phyloP scores from a whole-genome alignment of 2,329 filamentous ascomycete species.

The Golovinomyces cichoracearum region DNA sequence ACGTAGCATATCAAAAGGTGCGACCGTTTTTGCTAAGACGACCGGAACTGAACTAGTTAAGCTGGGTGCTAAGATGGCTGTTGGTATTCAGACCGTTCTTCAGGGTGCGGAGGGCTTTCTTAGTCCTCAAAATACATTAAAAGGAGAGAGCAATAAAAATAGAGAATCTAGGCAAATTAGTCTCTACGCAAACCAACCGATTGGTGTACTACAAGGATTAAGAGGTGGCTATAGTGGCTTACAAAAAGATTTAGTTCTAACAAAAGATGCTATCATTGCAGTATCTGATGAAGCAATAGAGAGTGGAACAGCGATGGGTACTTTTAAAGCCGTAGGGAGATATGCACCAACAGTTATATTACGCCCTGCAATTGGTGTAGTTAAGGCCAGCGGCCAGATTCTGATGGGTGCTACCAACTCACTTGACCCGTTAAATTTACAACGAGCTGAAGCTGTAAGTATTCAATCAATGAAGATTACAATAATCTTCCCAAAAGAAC shows the following conservation, averaged over 20 bases:
- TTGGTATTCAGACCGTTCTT: conserved; percentile 81
- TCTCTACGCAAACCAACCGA: conserved; percentile 79
- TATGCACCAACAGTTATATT: conserved; percentile 84
- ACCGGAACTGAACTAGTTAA: conserved; percentile 89
- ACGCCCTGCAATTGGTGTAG: conserved; percentile 68
- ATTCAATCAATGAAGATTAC: neutral
- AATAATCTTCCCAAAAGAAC: neutral
- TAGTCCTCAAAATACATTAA: conserved; percentile 13
- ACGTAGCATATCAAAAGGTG: conserved; percentile 75
- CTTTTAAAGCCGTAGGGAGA: conserved; percentile 50
- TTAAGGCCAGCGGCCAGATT: conserved; percentile 67
- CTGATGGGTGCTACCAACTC: conserved; percentile 80
- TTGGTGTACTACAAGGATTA: conserved; percentile 66
- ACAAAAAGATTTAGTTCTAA: conserved; percentile 62
- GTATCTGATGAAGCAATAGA: conserved; percentile 82
- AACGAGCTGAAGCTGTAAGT: conserved; percentile 73
- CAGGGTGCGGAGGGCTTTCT: conserved; percentile 70
- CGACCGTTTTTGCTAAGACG: conserved; percentile 67
- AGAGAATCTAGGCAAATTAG: conserved; percentile 60
- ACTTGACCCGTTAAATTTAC: conserved; percentile 56
- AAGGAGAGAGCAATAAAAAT: conserved; percentile 24
- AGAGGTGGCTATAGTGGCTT: conserved; percentile 60
- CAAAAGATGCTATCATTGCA: conserved; percentile 77
- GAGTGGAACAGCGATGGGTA: conserved; percentile 53
- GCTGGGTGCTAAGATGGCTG: conserved; percentile 74